A percentile compares a stretch with the other conserved stretches of the same genome.
Conservation (phyloP, 805 yeast genomes). For the Cyberlindnera nakhonratchasimensis region DNA sequence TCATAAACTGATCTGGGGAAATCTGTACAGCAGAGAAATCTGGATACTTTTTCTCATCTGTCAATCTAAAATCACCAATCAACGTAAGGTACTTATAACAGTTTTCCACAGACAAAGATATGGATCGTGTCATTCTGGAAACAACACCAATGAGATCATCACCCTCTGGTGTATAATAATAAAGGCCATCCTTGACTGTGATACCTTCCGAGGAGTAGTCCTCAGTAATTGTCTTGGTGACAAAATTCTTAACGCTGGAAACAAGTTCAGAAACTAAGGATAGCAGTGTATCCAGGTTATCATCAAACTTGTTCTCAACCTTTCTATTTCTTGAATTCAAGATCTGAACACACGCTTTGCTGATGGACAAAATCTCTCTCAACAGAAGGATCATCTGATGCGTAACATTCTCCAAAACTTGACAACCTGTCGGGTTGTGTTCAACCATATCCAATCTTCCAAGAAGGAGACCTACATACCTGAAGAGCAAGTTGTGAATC, state of each 20-base stretch:
- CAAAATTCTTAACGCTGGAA: slow-evolving; percentile 58
- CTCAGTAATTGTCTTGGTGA: slow-evolving; percentile 49
- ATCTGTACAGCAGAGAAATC: slow-evolving; percentile 57
- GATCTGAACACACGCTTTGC: slow-evolving; percentile 43
- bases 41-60: slow-evolving; percentile 59
- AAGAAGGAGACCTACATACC: slow-evolving; percentile 61
- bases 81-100: slow-evolving; percentile 49
- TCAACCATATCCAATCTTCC: slow-evolving; percentile 81
- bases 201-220: slow-evolving; percentile 17
- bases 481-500: slow-evolving; percentile 53
- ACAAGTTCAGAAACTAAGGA: slow-evolving; percentile 64
- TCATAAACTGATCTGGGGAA: slow-evolving; percentile 57
- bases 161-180: slow-evolving; percentile 65
- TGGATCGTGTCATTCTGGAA: slow-evolving; percentile 55
- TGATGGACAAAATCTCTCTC: slow-evolving; percentile 59
- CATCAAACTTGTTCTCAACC: slow-evolving; percentile 28
- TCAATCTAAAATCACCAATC: slow-evolving; percentile 65
- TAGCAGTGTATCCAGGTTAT: slow-evolving; percentile 53
- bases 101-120: slow-evolving; percentile 45
- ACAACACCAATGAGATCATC: slow-evolving; percentile 57
- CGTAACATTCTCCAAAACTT: slow-evolving; percentile 57
- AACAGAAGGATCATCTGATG: slow-evolving; percentile 66
- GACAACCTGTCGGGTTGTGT: slow-evolving; percentile 67
- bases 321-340: slow-evolving; percentile 28
- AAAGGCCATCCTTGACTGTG: slow-evolving; percentile 29